Conservation (phyloP, 2,329 filamentous ascomycete genomes). For the Fusarium tupiense region DNA sequence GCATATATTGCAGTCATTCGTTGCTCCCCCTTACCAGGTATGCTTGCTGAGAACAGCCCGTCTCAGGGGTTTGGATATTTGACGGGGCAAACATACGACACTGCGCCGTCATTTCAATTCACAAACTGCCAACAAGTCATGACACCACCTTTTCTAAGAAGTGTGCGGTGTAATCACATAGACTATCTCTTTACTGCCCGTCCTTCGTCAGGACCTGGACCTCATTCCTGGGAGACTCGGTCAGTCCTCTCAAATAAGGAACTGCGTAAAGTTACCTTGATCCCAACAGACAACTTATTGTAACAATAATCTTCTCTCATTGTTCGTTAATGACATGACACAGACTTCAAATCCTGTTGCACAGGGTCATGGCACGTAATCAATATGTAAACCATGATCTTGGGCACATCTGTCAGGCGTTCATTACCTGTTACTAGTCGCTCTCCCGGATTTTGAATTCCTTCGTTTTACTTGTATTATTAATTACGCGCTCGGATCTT, state of each 20-base stretch:
- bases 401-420: background rate
- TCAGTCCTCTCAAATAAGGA: background rate
- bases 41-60: background rate
- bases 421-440: background rate
- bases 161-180: fast-evolving
- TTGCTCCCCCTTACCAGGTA: too few relatives aligned
- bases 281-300: background rate
- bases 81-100: background rate
- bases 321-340: background rate
- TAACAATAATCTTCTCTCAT: fast-evolving
- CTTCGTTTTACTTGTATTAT: background rate
- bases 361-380: background rate
- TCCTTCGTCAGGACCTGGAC: background rate
- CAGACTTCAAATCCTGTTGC: too few relatives aligned
- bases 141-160: background rate
- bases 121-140: background rate
- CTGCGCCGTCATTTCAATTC: too few relatives aligned
- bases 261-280: background rate
- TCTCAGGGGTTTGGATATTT: background rate
- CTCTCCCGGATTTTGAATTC: background rate
- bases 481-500: background rate
- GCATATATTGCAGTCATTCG: background rate
- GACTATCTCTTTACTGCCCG: background rate
- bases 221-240: background rate
- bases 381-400: background rate